Conservation (phyloP, 805 yeast species). For the Saccharomycopsis sp. region DNA sequence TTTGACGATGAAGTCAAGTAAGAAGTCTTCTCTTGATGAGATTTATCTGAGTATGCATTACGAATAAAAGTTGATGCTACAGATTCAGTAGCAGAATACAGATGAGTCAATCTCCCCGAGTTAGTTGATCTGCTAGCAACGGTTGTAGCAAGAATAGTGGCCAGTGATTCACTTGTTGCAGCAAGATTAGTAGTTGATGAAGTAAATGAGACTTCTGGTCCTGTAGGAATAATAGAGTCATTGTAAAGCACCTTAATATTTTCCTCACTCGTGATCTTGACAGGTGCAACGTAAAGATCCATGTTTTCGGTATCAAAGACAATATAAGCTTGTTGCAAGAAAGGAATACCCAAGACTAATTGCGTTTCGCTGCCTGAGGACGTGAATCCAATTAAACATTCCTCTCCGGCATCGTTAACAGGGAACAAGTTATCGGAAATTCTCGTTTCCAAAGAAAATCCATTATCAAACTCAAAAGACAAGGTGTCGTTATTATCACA, state of each 20-base stretch:
- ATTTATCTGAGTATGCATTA: too few species aligned
- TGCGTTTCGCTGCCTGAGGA: not conserved
- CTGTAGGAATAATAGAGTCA: slow-evolving; percentile 5
- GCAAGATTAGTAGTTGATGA: too few species aligned
- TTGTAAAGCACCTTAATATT: slow-evolving; percentile 2
- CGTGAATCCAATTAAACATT: slow-evolving; percentile 8
- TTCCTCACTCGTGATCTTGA: not conserved
- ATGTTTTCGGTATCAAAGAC: slow-evolving; percentile 16
- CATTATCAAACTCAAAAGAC: slow-evolving; percentile 6
- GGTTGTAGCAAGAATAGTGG: not conserved
- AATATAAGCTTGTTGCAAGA: slow-evolving; percentile 11
- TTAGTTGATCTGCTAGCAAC: not conserved
- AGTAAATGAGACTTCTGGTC: not conserved
- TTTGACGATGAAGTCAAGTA: too few species aligned
- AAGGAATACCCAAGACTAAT: slow-evolving; percentile 12
- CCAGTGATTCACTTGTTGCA: too few species aligned
- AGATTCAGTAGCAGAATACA: too few species aligned
- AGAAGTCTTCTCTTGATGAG: too few species aligned
- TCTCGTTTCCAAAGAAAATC: slow-evolving; percentile 6
- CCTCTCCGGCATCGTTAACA: not conserved
- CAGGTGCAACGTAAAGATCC: slow-evolving; percentile 13
- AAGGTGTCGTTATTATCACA: slow-evolving; percentile 14
- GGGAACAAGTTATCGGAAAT: slow-evolving; percentile 10
- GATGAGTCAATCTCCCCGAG: too few species aligned
- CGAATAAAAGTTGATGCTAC: too few species aligned